Base-by-base conservation (phyloP, 1,284 basidiomycete species). In the Mycena citricolor region DNA sequence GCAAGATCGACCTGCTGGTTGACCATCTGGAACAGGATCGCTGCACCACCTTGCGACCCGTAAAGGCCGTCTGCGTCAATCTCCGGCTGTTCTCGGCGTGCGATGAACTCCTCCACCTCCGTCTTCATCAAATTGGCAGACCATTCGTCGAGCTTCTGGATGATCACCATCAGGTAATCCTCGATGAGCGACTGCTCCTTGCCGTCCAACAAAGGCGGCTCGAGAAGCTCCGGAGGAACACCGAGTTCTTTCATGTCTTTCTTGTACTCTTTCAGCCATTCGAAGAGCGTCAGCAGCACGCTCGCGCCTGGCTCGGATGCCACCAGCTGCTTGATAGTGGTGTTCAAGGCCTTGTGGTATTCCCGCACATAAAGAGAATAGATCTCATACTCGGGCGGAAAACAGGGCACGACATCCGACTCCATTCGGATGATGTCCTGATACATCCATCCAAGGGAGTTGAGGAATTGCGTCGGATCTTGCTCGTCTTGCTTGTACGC, bases 61-160 rank as follows among this genome's bases (percentile, higher is more conserved):
- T 97, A 98, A 54, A 90, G 73, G 6, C 92, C 92, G 52, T 98
- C 94, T 32, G 80, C 79, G 57, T 93, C 90, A 37, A 89, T 69
- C 61, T 98, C 94, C 1, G 94, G 97, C 19, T 91, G 89, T 54
- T 88, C 83, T 39, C 83, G 78, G 20, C 97, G 81, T 39, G 81
- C 77, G 8, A 80, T 81, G 68, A 99, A 99, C 47, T 92, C 89
- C 20, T 80, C 75, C 30, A 90, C 73, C 64, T 99, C 97, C 23
- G 90, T 89, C 61, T 82, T 86, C 87, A 97, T 95, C 44, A 98
- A 76, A 63, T 97, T 99, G 42, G 78, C 71, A 2, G 90, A 89
- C 97, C 97, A 99, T 65, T 99, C 94, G 68, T 98, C 94, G 48
- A 99, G 85, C 67, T 98, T 98, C 65, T 79, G 82, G 62, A 95